Evolutionary conservation across 108 stramenopile genomes (phyloP), one percentile per base, ranked within the genome.

Genomic region (Skeletonema marinoi): DNA sequence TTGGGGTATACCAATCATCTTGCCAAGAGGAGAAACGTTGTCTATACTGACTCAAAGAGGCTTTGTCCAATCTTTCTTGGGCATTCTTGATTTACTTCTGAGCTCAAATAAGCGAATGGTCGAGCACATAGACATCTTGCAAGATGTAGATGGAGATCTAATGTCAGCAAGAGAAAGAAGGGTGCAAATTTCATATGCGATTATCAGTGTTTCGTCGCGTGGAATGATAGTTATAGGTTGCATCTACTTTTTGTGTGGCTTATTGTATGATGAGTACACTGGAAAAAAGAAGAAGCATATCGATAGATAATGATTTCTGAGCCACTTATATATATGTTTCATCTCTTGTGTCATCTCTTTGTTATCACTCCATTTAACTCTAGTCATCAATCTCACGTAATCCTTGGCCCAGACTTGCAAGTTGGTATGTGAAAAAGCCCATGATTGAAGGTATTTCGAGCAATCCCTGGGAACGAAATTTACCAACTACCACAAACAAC

Each of bases 381-480:
- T 31, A 61, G 25, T 31, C 60, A 61, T 90, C 85, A 56, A 83
- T 78, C 67, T 91, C 90, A 61, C 82, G 71, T 65, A 92, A 68
- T 32, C 92, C 94, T 68, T 95, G 94, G n/a, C n/a, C n/a, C n/a
- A n/a, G n/a, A n/a, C n/a, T n/a, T 73, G 89, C 90, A 41, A 95
- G 68, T 75, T 95, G 94, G 70, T 96, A 96, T 9, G 94, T 92
- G 66, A 96, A 96, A 83, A 96, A 96, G 36, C 94, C 94, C 54
- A 81, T 68, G 54, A 93, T 93, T 9, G 85, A 61, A 1, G 94
- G 92, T 59, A 96, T 85, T 67, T 90, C 90, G 9, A 87, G 66
- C 8, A 96, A 68, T 8, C 94, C 94, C 32, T 75, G 65, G 12
- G 68, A 66, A 32, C 89, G 86, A 67, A 93, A 90, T 63, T 89